phyloP scores from a whole-genome alignment of 257 asterid genomes.

The Nicotiana tabacum region DNA sequence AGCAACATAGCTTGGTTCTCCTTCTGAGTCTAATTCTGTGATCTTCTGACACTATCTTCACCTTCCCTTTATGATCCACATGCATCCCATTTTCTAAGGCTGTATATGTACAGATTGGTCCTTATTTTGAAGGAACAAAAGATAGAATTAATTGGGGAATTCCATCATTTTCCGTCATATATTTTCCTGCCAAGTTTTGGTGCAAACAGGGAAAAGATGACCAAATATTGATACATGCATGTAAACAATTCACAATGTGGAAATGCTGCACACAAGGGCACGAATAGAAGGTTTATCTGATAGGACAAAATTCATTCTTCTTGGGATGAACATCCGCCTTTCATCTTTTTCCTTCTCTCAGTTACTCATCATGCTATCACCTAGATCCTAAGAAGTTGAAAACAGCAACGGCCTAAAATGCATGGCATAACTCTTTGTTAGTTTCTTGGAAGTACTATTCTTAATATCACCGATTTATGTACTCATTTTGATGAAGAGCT shows the following conservation, averaged over 20 bases:
- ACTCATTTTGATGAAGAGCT: slow-evolving; percentile 40
- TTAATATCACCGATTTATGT: background rate
- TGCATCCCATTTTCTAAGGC: background rate
- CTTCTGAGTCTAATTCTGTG: background rate
- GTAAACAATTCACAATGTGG: background rate
- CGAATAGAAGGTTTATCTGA: background rate
- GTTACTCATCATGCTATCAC: background rate
- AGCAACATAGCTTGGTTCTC: background rate
- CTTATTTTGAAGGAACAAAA: background rate
- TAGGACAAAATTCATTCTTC: background rate
- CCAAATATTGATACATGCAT: background rate
- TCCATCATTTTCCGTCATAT: background rate
- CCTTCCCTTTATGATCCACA: background rate
- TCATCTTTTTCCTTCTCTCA: background rate
- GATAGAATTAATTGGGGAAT: background rate
- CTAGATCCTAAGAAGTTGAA: background rate
- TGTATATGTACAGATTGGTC: background rate
- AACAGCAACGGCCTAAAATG: background rate
- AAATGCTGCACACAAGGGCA: background rate
- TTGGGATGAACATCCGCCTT: background rate
- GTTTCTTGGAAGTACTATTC: background rate
- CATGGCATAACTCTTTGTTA: background rate
- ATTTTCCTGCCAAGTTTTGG: background rate
- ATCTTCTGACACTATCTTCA: background rate
- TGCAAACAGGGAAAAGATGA: background rate